A percentile compares a stretch with the other conserved stretches of the same genome.
Evolutionary conservation across 148 eudicot species (phyloP).

Genomic region (Persicaria tinctoria): DNA sequence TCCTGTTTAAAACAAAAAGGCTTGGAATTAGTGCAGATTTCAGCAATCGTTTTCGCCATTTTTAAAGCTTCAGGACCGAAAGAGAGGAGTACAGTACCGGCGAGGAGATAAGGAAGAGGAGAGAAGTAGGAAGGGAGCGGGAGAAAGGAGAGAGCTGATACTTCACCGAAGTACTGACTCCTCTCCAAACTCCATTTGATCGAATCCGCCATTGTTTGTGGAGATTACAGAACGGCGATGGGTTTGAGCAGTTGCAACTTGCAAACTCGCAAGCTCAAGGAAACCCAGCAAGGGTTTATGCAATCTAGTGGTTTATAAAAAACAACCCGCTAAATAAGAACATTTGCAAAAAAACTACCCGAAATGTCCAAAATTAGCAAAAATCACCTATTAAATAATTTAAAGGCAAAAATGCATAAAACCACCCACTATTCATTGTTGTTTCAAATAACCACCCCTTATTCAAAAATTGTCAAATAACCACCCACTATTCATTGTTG

Average conservation of each 20-base stretch:
- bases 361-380: too few species aligned
- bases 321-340: too few species aligned
- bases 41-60: neutral
- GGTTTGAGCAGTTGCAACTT: neutral
- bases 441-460: too few species aligned
- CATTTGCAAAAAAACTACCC: too few species aligned
- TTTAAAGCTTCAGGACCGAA: neutral
- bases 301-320: too few species aligned
- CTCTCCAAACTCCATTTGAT: conserved; percentile 23
- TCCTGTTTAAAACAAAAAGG: conserved; percentile 31
- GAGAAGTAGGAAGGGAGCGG: conserved; percentile 42
- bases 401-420: too few species aligned
- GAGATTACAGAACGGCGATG: neutral
- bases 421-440: too few species aligned
- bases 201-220: conserved; percentile 20
- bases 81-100: conserved; percentile 49
- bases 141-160: conserved; percentile 79
- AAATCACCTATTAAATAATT: too few species aligned
- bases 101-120: conserved; percentile 60
- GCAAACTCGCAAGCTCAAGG: too few species aligned
- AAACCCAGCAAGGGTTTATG: too few species aligned
- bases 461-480: too few species aligned
- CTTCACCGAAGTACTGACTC: conserved; percentile 73
- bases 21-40: neutral
- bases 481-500: too few species aligned